Evolutionary conservation across 2,329 filamentous ascomycete genomes (phyloP).

Genomic region (Thielaviopsis cerberus): DNA sequence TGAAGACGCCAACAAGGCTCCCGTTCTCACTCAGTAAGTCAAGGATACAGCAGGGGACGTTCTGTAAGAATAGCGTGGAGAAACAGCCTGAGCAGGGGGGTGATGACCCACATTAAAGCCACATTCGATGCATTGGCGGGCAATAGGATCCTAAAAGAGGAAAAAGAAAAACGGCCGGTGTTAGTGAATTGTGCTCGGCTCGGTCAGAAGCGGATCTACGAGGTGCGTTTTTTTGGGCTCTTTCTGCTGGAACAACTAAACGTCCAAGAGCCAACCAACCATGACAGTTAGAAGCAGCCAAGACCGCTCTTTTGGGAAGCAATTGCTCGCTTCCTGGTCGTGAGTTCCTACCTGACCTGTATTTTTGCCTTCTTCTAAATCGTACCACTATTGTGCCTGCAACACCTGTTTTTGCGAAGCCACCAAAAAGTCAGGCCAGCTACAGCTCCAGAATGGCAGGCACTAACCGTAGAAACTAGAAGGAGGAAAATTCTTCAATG

Average conservation of each 20-base stretch:
- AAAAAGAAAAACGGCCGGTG: slow-evolving; percentile 1
- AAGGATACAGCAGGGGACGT: not conserved
- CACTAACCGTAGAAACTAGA: not conserved
- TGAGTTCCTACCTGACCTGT: not conserved
- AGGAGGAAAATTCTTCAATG: no score
- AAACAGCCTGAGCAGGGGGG: not conserved
- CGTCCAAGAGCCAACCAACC: not conserved
- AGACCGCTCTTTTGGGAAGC: not conserved
- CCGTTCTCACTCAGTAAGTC: no score
- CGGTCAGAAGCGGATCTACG: slow-evolving; percentile 1
- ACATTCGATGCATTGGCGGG: slow-evolving; percentile 65
- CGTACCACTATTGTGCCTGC: not conserved
- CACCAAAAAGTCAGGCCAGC: not conserved
- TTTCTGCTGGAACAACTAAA: not conserved
- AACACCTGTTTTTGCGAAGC: not conserved
- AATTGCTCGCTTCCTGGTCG: not conserved
- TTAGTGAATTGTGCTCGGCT: slow-evolving; percentile 7
- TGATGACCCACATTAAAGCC: slow-evolving; percentile 48
- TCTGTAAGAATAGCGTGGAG: not conserved
- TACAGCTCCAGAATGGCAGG: not conserved
- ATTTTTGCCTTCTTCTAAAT: not conserved
- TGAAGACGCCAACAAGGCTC: no score
- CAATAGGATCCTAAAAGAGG: slow-evolving; percentile 2
- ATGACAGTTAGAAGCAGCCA: not conserved
- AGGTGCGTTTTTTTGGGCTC: not conserved